Conservation (phyloP, 495 filamentous ascomycete genomes). For the Aspergillus heteromorphus region DNA sequence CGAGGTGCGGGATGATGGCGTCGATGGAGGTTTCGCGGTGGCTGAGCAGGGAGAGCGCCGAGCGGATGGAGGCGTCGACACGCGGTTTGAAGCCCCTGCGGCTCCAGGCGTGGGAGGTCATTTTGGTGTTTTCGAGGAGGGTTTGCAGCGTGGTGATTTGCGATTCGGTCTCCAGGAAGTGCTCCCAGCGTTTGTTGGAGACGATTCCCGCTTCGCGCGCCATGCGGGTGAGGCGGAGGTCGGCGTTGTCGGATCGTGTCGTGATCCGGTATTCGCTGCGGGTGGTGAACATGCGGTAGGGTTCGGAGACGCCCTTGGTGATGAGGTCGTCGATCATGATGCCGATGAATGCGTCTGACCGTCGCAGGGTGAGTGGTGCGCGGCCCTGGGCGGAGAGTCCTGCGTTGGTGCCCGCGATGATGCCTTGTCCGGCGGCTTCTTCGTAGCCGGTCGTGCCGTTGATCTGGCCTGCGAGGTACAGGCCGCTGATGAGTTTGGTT, state of each 20-base stretch:
- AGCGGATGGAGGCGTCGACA: conserved; percentile 53
- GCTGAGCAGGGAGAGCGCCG: conserved; percentile 72
- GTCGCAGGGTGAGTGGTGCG: conserved; percentile 58
- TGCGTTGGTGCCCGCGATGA: conserved; percentile 90
- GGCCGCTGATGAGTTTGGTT: conserved; percentile 83
- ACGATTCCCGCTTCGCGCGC: conserved; percentile 76
- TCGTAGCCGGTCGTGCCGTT: conserved; percentile 98
- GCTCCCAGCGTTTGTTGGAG: conserved; percentile 67
- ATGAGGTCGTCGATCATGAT: conserved; percentile 99
- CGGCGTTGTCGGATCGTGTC: conserved; percentile 88
- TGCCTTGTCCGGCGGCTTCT: conserved; percentile 89
- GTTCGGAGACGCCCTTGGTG: conserved; percentile 94
- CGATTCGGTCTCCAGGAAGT: conserved; percentile 55
- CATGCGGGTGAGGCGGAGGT: conserved; percentile 74
- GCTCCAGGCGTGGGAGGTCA: conserved; percentile 59
- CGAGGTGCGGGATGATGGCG: conserved; percentile 49
- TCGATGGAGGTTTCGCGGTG: conserved; percentile 51
- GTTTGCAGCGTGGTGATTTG: conserved; percentile 60
- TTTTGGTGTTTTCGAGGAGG: conserved; percentile 49
- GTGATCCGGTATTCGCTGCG: conserved; percentile 93
- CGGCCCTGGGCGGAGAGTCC: conserved; percentile 69
- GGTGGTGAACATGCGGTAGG: conserved; percentile 98
- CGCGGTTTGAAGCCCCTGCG: conserved; percentile 62
- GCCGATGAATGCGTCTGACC: conserved; percentile 91
- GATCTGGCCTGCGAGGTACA: conserved; percentile 94